Conservation (phyloP, 176 grass and related monocot species). For the Aegilops speltoides region DNA sequence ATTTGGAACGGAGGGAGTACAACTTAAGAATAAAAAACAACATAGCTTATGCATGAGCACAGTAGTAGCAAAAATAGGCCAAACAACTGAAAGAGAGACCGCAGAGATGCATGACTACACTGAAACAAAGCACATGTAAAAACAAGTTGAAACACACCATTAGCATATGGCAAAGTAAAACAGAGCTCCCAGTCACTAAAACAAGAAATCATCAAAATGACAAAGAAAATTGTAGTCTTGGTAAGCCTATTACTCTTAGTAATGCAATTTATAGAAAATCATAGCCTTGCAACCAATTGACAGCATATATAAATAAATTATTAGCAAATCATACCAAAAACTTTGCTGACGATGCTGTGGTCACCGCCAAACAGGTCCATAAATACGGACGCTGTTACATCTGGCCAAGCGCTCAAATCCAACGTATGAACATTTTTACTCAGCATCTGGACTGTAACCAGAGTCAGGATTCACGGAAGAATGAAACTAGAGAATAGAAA, state of each 20-base stretch:
- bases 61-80: not conserved
- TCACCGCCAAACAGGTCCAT: constrained; percentile 71
- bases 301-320: constrained; percentile 23
- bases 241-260: not conserved
- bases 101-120: not conserved
- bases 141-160: not conserved
- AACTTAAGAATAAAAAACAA: not conserved
- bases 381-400: constrained; percentile 61
- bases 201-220: not conserved
- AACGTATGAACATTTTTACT: constrained; percentile 60
- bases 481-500: constrained; percentile 17
- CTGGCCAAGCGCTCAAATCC: constrained; percentile 66
- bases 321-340: constrained; percentile 71
- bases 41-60: not conserved
- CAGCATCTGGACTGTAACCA: constrained; percentile 99
- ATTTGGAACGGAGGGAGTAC: no score
- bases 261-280: constrained; percentile 4
- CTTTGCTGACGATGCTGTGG: constrained; percentile 63
- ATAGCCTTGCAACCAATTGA: not conserved
- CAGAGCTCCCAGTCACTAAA: constrained; percentile 4
- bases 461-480: constrained; percentile 73
- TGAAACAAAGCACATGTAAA: not conserved
- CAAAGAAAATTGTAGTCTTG: not conserved
- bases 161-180: constrained; percentile 22
- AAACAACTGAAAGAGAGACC: not conserved